Conservation (phyloP, 805 yeast species). For the Vanderwaltozyma tropicalis region DNA sequence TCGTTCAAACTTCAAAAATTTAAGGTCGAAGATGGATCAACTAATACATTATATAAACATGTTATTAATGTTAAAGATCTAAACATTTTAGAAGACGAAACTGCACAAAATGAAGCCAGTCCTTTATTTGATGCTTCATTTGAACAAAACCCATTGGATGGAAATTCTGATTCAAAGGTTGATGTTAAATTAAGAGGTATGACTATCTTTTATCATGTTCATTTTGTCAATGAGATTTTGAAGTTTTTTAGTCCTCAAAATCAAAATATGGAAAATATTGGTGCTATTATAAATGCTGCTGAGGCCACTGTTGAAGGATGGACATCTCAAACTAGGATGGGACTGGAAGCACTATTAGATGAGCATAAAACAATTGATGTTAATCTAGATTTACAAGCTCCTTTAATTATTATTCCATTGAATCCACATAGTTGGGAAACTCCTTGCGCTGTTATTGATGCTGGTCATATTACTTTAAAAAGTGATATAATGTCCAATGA, state of each 20-base stretch:
- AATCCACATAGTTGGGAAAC: conserved; percentile 71
- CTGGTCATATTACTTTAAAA: conserved; percentile 81
- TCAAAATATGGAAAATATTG: conserved; percentile 76
- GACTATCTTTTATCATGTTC: conserved; percentile 84
- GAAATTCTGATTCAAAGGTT: conserved; percentile 69
- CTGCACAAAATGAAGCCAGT: conserved; percentile 2
- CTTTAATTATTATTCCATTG: conserved; percentile 76
- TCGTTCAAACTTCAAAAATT: conserved; percentile 72
- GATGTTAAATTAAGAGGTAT: conserved; percentile 70
- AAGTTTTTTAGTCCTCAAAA: conserved; percentile 80
- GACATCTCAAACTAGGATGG: conserved; percentile 80
- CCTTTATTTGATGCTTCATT: conserved; percentile 77
- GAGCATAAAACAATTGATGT: conserved; percentile 87
- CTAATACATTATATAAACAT: conserved; percentile 69
- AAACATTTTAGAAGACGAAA: conserved; percentile 26
- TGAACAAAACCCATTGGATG: conserved; percentile 81
- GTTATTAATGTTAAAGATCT: conserved; percentile 73
- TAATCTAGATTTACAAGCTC: conserved; percentile 86
- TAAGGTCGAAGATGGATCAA: conserved; percentile 79
- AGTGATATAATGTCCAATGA: conserved; percentile 72
- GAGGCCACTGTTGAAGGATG: conserved; percentile 89
- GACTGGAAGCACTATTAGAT: conserved; percentile 84
- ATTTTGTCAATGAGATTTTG: conserved; percentile 63
- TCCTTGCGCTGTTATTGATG: conserved; percentile 86
- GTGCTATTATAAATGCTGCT: conserved; percentile 87